Conservation (phyloP, 768 basidiomycete genomes). For the Multifurca ochricompacta region DNA sequence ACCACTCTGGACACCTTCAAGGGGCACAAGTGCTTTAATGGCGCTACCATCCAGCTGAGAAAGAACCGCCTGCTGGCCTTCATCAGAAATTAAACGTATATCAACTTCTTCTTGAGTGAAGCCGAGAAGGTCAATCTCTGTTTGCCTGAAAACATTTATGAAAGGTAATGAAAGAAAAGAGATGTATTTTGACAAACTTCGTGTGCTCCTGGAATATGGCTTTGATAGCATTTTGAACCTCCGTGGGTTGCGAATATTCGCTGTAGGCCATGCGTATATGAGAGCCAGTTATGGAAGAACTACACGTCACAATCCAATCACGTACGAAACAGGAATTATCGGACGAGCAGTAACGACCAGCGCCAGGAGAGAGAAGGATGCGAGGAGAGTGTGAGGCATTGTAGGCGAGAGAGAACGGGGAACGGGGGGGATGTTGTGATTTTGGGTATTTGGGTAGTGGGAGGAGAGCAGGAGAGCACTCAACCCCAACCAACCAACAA, state of each 20-base stretch:
- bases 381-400: conserved; percentile 35
- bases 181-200: conserved; percentile 26
- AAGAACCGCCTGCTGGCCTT: conserved; percentile 28
- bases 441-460: not conserved
- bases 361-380: conserved; percentile 34
- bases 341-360: conserved; percentile 40
- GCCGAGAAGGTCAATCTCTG: conserved; percentile 18
- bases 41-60: conserved; percentile 25
- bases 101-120: conserved; percentile 24
- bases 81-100: conserved; percentile 28
- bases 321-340: conserved; percentile 25
- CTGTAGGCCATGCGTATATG: not conserved
- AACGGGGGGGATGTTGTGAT: not conserved
- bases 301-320: conserved; percentile 27
- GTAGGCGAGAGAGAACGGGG: not conserved
- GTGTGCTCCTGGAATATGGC: conserved; percentile 31
- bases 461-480: not conserved
- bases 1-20: conserved; percentile 17
- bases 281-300: not conserved
- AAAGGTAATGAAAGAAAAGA: not conserved
- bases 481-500: not conserved
- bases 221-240: conserved; percentile 30
- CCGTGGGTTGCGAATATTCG: conserved; percentile 13
- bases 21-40: conserved; percentile 28
- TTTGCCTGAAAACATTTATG: conserved; percentile 16